Percentiles rank a stretch among this genome's conserved stretches.
Evolutionary conservation across 2,329 filamentous ascomycete species (phyloP).

Genomic region (Aspergillaceae sp.): DNA sequence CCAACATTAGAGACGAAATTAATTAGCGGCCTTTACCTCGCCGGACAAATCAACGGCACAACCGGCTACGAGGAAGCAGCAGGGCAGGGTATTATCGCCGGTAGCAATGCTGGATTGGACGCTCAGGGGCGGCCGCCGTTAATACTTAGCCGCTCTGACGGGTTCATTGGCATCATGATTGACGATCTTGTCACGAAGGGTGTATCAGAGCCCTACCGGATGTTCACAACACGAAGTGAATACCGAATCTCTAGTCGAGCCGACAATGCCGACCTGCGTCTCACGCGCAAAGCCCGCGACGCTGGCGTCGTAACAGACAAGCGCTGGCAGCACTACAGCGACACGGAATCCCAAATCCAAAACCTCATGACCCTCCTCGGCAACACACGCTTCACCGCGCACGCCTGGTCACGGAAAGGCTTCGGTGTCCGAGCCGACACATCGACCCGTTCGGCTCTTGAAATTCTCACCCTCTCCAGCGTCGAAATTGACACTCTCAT

Average conservation of each 20-base stretch:
- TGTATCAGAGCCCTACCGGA: slow-evolving; percentile 91
- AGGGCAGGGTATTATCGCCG: slow-evolving; percentile 83
- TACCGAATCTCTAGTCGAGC: slow-evolving; percentile 87
- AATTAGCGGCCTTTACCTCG: slow-evolving; percentile 79
- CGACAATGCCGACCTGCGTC: slow-evolving; percentile 84
- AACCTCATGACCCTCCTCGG: slow-evolving; percentile 56
- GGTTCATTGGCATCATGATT: slow-evolving; percentile 98
- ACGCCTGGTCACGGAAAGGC: slow-evolving; percentile 60
- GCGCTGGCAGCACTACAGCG: slow-evolving; percentile 64
- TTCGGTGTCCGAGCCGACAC: slow-evolving; percentile 61
- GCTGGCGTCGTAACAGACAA: slow-evolving; percentile 70
- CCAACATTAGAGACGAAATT: slow-evolving; percentile 91
- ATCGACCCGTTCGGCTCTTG: slow-evolving; percentile 61
- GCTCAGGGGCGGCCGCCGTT: slow-evolving; percentile 58
- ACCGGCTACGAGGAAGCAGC: slow-evolving; percentile 98
- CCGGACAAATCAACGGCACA: slow-evolving; percentile 95
- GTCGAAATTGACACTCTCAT: slow-evolving; percentile 52
- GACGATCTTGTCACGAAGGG: slow-evolving; percentile 96
- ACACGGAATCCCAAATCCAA: slow-evolving; percentile 58
- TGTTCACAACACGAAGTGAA: slow-evolving; percentile 95
- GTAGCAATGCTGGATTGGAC: slow-evolving; percentile 84
- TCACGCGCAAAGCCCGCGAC: slow-evolving; percentile 67
- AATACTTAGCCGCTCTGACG: slow-evolving; percentile 69
- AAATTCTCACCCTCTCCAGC: slow-evolving; percentile 63
- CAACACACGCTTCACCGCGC: slow-evolving; percentile 49